Conservation (phyloP, 192 early-diverging fungal species). For the Coemansia sp. region DNA sequence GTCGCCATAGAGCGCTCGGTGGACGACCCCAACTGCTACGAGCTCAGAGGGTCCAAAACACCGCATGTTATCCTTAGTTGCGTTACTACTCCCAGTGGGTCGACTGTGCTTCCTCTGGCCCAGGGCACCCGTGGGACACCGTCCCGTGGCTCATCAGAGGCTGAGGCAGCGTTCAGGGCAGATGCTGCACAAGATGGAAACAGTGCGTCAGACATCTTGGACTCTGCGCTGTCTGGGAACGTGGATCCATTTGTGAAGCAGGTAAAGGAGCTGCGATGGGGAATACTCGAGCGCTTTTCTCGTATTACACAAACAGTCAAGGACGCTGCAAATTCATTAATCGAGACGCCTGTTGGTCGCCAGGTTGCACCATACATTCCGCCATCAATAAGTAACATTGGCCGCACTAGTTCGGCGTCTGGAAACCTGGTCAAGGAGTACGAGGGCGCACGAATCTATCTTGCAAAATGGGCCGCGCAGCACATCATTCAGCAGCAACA, state of each 20-base stretch:
- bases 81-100: conserved; percentile 30
- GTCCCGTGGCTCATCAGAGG: not conserved
- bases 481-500: conserved; percentile 54
- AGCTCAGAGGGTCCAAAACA: conserved; percentile 38
- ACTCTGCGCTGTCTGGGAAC: conserved; percentile 42
- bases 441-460: conserved; percentile 72
- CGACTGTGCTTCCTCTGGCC: conserved; percentile 24
- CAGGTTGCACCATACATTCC: conserved; percentile 54
- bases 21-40: conserved; percentile 43
- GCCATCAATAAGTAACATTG: conserved; percentile 54
- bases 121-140: not conserved
- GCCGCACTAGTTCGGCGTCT: conserved; percentile 59
- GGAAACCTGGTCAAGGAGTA: conserved; percentile 71
- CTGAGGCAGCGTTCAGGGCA: conserved; percentile 5
- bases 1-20: conserved; percentile 51
- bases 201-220: conserved; percentile 17
- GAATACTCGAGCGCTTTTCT: conserved; percentile 73
- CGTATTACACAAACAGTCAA: conserved; percentile 70
- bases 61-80: conserved; percentile 41
- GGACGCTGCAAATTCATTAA: conserved; percentile 61
- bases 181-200: conserved; percentile 28
- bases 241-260: conserved; percentile 53
- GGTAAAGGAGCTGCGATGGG: conserved; percentile 72
- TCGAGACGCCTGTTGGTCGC: conserved; percentile 53
- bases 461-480: conserved; percentile 77